Evolutionary conservation across 73 alveolate genomes (phyloP).

Genomic region (Symbiodinium natans): DNA sequence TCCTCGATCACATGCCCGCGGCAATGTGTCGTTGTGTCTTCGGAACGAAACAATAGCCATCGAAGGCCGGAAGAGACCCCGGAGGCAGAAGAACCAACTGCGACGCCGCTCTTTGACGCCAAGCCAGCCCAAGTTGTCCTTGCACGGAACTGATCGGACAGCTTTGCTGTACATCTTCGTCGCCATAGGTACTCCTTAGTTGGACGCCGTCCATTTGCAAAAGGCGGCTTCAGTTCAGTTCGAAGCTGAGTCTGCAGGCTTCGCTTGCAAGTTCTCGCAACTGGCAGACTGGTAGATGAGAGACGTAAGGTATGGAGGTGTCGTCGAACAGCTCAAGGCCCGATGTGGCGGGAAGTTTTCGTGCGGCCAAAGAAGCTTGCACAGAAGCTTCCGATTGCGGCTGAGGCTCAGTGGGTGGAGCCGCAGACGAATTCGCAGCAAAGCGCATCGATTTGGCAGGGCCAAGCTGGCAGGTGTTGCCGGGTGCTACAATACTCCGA

Average conservation of each 20-base stretch:
- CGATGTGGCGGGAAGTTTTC: neutral
- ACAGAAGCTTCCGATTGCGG: neutral
- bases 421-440: constrained; percentile 13
- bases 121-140: neutral
- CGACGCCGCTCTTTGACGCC: constrained; percentile 72
- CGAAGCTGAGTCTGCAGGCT: neutral
- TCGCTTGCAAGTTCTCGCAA: neutral
- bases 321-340: constrained; percentile 30
- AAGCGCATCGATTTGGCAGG: constrained; percentile 74
- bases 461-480: neutral
- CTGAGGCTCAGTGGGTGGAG: neutral
- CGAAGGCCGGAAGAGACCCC: constrained; percentile 82
- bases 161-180: neutral
- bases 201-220: constrained; percentile 93
- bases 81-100: constrained; percentile 48
- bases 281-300: neutral
- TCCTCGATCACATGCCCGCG: neutral
- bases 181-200: constrained; percentile 24
- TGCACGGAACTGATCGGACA: neutral
- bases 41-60: neutral
- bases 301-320: constrained; percentile 46
- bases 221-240: constrained; percentile 88
- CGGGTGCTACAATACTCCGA: neutral
- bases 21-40: neutral
- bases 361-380: too few species aligned